Conservation (phyloP, 441 rosid genomes). For the Biscutella laevigata region DNA sequence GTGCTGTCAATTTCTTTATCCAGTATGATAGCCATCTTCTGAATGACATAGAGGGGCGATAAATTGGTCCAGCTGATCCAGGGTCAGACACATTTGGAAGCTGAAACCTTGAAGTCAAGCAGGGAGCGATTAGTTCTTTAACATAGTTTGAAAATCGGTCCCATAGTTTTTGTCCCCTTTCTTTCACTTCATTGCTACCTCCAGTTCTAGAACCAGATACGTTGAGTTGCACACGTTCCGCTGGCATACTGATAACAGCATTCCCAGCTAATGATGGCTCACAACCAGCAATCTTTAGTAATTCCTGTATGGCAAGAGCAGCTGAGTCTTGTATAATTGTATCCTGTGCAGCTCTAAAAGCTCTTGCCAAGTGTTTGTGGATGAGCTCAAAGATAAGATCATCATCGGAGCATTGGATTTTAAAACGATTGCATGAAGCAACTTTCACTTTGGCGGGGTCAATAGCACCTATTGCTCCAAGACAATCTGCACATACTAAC, state of each 20-base stretch:
- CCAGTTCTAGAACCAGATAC: slow-evolving; percentile 32
- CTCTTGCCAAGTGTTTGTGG: slow-evolving; percentile 90
- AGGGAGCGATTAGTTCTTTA: slow-evolving; percentile 96
- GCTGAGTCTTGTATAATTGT: slow-evolving; percentile 93
- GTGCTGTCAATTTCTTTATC: slow-evolving; percentile 81
- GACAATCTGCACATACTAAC: slow-evolving; percentile 91
- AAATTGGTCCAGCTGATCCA: slow-evolving; percentile 69
- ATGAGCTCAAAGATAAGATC: slow-evolving; percentile 98
- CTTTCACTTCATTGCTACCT: slow-evolving; percentile 37
- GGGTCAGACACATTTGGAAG: slow-evolving; percentile 81
- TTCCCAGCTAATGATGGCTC: slow-evolving; percentile 88
- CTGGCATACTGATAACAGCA: slow-evolving; percentile 40
- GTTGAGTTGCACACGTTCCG: slow-evolving; percentile 27
- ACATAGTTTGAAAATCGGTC: slow-evolving; percentile 88
- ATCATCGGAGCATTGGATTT: slow-evolving; percentile 98
- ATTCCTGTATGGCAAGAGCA: slow-evolving; percentile 97
- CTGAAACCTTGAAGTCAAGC: slow-evolving; percentile 95
- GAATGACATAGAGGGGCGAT: slow-evolving; percentile 92
- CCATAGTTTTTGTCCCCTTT: slow-evolving; percentile 93
- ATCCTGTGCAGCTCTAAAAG: slow-evolving; percentile 98
- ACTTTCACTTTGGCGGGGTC: slow-evolving; percentile 96
- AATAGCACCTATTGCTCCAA: slow-evolving; percentile 96
- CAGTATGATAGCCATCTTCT: slow-evolving; percentile 92
- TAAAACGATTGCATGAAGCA: slow-evolving; percentile 71
- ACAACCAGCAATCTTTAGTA: slow-evolving; percentile 96